Evolutionary conservation across 345 rosid species (phyloP).

Genomic region (Citrus maxima): DNA sequence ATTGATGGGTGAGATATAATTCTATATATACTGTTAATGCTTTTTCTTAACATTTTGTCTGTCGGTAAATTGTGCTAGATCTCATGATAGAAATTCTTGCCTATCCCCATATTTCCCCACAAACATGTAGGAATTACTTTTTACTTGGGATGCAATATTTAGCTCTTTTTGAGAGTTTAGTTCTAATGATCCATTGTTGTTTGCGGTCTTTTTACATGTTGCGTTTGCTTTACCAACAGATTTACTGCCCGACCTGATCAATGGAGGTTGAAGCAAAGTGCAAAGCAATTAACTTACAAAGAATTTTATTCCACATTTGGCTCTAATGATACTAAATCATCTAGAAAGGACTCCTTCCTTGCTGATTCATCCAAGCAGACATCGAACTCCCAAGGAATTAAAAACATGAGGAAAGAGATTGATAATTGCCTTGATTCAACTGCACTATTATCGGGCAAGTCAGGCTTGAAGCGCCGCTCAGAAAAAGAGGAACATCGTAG

Average conservation of each 20-base stretch:
- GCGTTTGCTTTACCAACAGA: slow-evolving; percentile 33
- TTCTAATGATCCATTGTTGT: not conserved
- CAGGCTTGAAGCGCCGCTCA: slow-evolving; percentile 29
- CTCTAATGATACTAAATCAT: slow-evolving; percentile 40
- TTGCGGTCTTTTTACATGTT: not conserved
- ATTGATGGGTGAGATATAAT: slow-evolving; percentile 62
- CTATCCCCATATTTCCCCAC: no score
- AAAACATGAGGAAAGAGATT: slow-evolving; percentile 54
- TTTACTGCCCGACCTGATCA: slow-evolving; percentile 60
- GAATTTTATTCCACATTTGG: slow-evolving; percentile 71
- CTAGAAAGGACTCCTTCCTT: slow-evolving; percentile 41
- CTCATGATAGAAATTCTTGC: not conserved
- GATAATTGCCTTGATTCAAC: slow-evolving; percentile 34
- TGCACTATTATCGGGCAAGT: slow-evolving; percentile 2
- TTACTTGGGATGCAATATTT: not conserved
- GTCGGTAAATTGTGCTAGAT: not conserved
- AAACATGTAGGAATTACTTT: no score
- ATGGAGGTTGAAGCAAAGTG: slow-evolving; percentile 78
- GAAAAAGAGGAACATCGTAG: slow-evolving; percentile 13
- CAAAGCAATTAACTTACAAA: slow-evolving; percentile 71
- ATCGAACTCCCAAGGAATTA: slow-evolving; percentile 31
- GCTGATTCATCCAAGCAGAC: slow-evolving; percentile 41
- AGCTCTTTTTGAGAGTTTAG: not conserved
- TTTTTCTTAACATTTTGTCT: not conserved
- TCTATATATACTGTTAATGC: not conserved